Evolutionary conservation across 202 grass and related monocot species (phyloP).

Genomic region (Hordeum pubiflorum): DNA sequence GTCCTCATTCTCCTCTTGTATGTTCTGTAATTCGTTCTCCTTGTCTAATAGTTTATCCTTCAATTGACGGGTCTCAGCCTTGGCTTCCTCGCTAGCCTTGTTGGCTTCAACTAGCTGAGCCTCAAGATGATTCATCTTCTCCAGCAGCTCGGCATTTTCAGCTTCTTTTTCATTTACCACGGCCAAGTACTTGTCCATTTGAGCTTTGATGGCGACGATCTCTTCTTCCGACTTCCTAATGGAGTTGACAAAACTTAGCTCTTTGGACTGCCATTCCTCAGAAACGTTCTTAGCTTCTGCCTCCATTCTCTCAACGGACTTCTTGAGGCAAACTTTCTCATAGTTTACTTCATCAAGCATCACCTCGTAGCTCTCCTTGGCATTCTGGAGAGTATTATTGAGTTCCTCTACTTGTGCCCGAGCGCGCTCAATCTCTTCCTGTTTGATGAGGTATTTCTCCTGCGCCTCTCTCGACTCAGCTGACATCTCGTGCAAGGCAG

Average conservation of each 20-base stretch:
- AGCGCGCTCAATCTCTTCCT: slow-evolving; percentile 57
- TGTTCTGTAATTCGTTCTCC: slow-evolving; percentile 57
- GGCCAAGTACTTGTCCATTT: slow-evolving; percentile 46
- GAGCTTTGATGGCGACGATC: slow-evolving; percentile 30
- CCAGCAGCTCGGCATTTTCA: slow-evolving; percentile 42
- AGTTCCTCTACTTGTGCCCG: slow-evolving; percentile 60
- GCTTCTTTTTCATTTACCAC: slow-evolving; percentile 37
- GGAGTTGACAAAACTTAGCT: slow-evolving; percentile 53
- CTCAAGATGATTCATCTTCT: slow-evolving; percentile 51
- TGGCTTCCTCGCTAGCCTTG: slow-evolving; percentile 36
- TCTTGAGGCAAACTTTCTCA: slow-evolving; percentile 80
- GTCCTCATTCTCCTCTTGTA: slow-evolving; percentile 59
- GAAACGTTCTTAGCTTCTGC: slow-evolving; percentile 43
- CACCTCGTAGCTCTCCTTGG: slow-evolving; percentile 73
- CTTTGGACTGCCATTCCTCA: slow-evolving; percentile 64
- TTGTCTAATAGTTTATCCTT: slow-evolving; percentile 71
- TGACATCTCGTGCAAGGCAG: slow-evolving; percentile 82
- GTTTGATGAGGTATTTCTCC: slow-evolving; percentile 64
- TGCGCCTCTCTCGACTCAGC: slow-evolving; percentile 58
- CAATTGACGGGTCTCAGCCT: slow-evolving; percentile 33
- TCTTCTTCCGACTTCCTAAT: slow-evolving; percentile 61
- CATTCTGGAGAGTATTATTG: slow-evolving; percentile 52
- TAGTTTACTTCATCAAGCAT: slow-evolving; percentile 93
- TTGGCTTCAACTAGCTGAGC: slow-evolving; percentile 46
- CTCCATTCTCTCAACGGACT: slow-evolving; percentile 69